phyloP scores from a whole-genome alignment of 2,329 filamentous ascomycete species.

The Beauveria australis region DNA sequence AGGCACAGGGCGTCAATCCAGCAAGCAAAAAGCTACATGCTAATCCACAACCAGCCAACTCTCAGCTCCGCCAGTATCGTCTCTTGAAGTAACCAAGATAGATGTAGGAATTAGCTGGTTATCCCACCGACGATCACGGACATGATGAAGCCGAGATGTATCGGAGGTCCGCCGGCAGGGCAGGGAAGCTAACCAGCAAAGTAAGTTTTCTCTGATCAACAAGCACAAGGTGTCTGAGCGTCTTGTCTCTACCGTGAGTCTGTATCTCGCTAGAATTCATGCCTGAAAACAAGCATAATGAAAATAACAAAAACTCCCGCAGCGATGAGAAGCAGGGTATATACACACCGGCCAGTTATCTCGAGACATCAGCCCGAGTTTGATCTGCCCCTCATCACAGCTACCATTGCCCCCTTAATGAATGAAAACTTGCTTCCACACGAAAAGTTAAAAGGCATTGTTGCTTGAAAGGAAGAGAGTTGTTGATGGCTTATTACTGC shows the following conservation, averaged over 20 bases:
- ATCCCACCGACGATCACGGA: not conserved
- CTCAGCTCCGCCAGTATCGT: not conserved
- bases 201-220: not conserved
- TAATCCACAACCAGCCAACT: no score
- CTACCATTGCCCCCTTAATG: not conserved
- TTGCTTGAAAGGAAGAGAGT: no score
- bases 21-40: not conserved
- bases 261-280: not conserved
- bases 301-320: not conserved
- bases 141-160: not conserved
- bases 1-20: not conserved
- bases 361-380: not conserved
- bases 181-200: not conserved
- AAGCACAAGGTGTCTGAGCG: not conserved
- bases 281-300: conserved; percentile 3
- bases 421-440: no score
- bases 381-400: not conserved
- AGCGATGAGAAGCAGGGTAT: not conserved
- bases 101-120: not conserved
- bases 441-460: no score
- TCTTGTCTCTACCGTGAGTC: not conserved
- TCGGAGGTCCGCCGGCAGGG: not conserved
- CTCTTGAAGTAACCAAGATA: not conserved
- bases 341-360: not conserved
- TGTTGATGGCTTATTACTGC: not conserved